Conservation (phyloP, 441 rosid species). For the Pelargonium australe region DNA sequence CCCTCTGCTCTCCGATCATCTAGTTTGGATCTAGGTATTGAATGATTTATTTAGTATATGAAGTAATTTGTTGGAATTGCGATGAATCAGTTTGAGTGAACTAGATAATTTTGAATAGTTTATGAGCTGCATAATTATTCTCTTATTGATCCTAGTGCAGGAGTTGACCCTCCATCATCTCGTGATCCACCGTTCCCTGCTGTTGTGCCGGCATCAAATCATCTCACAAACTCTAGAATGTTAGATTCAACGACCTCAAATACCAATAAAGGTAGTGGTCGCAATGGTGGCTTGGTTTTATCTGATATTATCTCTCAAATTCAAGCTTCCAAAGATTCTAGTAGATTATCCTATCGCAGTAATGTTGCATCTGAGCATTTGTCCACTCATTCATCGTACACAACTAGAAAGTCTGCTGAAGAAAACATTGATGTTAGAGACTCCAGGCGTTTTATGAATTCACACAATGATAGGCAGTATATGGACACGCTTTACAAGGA, state of each 20-base stretch:
- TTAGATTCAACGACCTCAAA: slow-evolving; percentile 51
- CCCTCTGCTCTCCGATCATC: slow-evolving; percentile 71
- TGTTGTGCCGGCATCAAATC: slow-evolving; percentile 63
- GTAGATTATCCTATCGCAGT: slow-evolving; percentile 58
- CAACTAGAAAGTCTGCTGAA: slow-evolving; percentile 63
- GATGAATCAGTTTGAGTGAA: slow-evolving; percentile 13
- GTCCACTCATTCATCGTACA: slow-evolving; percentile 54
- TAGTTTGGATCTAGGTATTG: slow-evolving; percentile 97
- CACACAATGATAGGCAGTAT: slow-evolving; percentile 67
- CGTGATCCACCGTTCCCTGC: slow-evolving; percentile 93
- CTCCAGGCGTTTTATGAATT: slow-evolving; percentile 45
- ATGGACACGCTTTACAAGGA: slow-evolving; percentile 51
- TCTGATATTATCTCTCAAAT: slow-evolving; percentile 85
- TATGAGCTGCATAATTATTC: slow-evolving; percentile 54
- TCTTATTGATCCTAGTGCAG: slow-evolving; percentile 86
- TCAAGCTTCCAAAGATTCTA: slow-evolving; percentile 92
- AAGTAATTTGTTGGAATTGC: slow-evolving; percentile 19
- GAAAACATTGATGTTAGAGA: slow-evolving; percentile 55
- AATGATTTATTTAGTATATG: slow-evolving; percentile 26
- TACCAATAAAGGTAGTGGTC: slow-evolving; percentile 52
- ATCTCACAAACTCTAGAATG: slow-evolving; percentile 40
- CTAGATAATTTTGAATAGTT: slow-evolving; percentile 15
- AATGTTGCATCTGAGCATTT: slow-evolving; percentile 48
- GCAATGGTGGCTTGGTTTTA: slow-evolving; percentile 78
- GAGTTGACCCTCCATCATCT: slow-evolving; percentile 99